A percentile compares a stretch with the other conserved stretches of the same genome.
Evolutionary conservation across 1,284 basidiomycete species (phyloP).

Genomic region (Microbotryum saponariae): DNA sequence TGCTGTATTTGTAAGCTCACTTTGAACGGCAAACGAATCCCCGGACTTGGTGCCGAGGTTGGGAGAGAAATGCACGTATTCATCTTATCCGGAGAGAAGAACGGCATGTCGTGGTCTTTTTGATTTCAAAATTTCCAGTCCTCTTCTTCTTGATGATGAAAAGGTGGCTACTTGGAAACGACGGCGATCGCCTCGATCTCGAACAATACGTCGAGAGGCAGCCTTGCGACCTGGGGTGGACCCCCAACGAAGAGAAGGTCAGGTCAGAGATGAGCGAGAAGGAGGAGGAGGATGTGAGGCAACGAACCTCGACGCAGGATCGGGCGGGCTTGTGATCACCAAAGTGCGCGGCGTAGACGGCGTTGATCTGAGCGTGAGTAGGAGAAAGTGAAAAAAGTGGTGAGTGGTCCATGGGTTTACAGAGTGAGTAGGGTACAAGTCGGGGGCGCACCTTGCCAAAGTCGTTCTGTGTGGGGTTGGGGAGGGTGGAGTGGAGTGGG

Average conservation of each 20-base stretch:
- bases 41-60: too few species aligned
- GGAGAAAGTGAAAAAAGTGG: too few species aligned
- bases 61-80: too few species aligned
- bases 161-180: not conserved
- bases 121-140: too few species aligned
- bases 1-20: not conserved
- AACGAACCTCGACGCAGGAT: slow-evolving; percentile 71
- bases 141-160: too few species aligned
- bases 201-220: slow-evolving; percentile 72
- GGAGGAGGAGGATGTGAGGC: not conserved
- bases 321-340: slow-evolving; percentile 87
- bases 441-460: slow-evolving; percentile 50
- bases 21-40: too few species aligned
- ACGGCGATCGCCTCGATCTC: slow-evolving; percentile 53
- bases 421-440: too few species aligned
- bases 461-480: slow-evolving; percentile 66
- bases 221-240: slow-evolving; percentile 45
- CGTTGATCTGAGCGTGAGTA: slow-evolving; percentile 22
- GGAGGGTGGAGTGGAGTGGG: slow-evolving; percentile 42
- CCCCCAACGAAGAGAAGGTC: too few species aligned
- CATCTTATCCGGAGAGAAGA: too few species aligned
- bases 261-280: not conserved
- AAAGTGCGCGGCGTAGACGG: slow-evolving; percentile 46
- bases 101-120: not conserved
- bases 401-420: too few species aligned